Evolutionary conservation across 257 asterid genomes (phyloP).

Genomic region (Ocimum tenuiflorum): DNA sequence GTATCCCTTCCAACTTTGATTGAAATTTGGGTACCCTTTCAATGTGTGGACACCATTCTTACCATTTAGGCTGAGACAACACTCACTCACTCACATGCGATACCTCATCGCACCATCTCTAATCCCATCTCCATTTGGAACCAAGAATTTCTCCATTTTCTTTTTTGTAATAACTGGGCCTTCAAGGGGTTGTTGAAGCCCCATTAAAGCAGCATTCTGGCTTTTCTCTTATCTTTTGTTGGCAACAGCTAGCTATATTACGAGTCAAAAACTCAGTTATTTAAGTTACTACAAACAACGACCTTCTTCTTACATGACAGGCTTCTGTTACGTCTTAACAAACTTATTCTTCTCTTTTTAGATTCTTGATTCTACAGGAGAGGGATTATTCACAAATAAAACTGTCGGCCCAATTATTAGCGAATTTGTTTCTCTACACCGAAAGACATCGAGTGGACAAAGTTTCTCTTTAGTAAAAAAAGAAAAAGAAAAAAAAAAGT

Average conservation of each 20-base stretch:
- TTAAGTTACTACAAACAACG: conserved; percentile 9
- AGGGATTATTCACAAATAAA: not conserved
- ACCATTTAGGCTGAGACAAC: conserved; percentile 20
- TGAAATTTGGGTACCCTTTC: conserved; percentile 1
- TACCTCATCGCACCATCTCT: too few relatives aligned
- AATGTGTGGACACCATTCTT: conserved; percentile 35
- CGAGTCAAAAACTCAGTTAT: too few relatives aligned
- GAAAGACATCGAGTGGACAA: not conserved
- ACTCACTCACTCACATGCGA: not conserved
- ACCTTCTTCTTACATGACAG: not conserved
- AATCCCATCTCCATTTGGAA: too few relatives aligned
- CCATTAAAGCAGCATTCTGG: conserved; percentile 17
- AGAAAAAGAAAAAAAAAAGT: not conserved
- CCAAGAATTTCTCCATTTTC: too few relatives aligned
- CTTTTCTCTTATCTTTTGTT: not conserved
- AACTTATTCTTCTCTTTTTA: not conserved
- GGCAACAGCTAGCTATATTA: conserved; percentile 3
- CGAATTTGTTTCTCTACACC: not conserved
- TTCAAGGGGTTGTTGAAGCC: conserved; percentile 21
- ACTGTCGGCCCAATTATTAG: not conserved
- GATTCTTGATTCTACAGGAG: not conserved
- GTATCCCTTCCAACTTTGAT: not conserved
- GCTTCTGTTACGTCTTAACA: too few relatives aligned
- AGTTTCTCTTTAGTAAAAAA: not conserved
- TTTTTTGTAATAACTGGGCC: not conserved